phyloP scores from a whole-genome alignment of 805 yeast species.

The Vanderwaltozyma polyspora region DNA sequence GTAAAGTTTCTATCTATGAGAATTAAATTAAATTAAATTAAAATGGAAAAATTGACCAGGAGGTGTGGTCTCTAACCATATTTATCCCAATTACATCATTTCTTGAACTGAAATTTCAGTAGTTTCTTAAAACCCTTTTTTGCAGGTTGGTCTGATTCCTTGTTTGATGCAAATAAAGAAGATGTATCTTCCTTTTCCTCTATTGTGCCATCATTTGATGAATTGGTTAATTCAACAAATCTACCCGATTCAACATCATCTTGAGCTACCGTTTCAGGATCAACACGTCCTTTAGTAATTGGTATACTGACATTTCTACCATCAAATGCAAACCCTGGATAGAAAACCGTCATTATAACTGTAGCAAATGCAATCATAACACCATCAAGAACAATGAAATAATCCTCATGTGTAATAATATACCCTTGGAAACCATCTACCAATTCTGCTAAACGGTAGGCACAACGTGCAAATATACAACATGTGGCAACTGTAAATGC shows the following conservation, averaged over 20 bases:
- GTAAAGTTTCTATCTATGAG: too few species aligned
- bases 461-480: constrained; percentile 53
- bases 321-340: constrained; percentile 51
- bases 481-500: constrained; percentile 37
- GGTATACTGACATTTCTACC: constrained; percentile 21
- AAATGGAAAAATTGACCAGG: too few species aligned
- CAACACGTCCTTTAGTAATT: constrained; percentile 14
- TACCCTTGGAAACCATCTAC: constrained; percentile 54
- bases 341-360: constrained; percentile 38
- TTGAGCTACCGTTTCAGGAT: constrained; percentile 8
- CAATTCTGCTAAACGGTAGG: constrained; percentile 65
- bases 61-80: too few species aligned
- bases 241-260: not conserved
- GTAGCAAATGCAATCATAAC: constrained; percentile 46
- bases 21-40: too few species aligned
- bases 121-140: too few species aligned
- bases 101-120: too few species aligned
- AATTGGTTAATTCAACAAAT: too few species aligned
- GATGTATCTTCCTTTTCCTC: not conserved
- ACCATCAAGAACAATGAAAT: constrained; percentile 51
- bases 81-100: too few species aligned
- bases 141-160: too few species aligned
- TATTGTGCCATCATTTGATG: not conserved
- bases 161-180: too few species aligned
- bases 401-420: constrained; percentile 49